Base-by-base conservation (phyloP, 352 stramenopile species). In the Phytophthora meadii region DNA sequence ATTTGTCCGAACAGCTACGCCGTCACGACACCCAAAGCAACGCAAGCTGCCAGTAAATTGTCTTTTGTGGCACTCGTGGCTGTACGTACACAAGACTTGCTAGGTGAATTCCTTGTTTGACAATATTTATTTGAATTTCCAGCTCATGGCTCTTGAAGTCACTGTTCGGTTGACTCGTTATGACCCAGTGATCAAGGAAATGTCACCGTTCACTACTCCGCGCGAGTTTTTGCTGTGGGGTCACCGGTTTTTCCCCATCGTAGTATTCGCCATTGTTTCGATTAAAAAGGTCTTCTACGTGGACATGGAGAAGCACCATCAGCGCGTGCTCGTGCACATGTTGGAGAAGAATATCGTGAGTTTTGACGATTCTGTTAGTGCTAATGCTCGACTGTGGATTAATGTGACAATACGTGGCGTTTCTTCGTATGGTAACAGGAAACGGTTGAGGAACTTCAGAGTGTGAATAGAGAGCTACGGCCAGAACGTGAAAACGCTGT, bases 241-340 rank as follows among this genome's bases (percentile, higher is more conserved):
- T 15, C 81, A 90, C 59, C 76, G 79, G 0, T 64, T 84, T 4
- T 84, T 87, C 47, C 81, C 79, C 2, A 77, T 89, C 30, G 47
- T 82, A 6, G 74, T 70, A 14, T 83, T 88, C 41, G 55, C 73
- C 0, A 46, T 60, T 19, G 62, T 85, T 34, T 73, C 62, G 22
- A 73, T 84, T 22, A 87, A 87, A 52, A 82, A 76, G 15, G 65
- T 82, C 7, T 85, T 84, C 32, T 89, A 76, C 45, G 56, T 92
- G 32, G 81, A 92, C 54, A 53, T 90, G 70, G 79, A 89, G 30
- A 68, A 83, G 28, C 83, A 92, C 39, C 79, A 78, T 8, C 61
- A 81, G 41, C 63, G 54, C 12, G 58, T 85, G 4, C 62, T 88
- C 19, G 45, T 69, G 30, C 68, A 87, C 51, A 83, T 89, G 78